Evolutionary conservation across 306 rosid species (phyloP), one percentile per base, ranked within the genome.

Genomic region (Quillaja saponaria): DNA sequence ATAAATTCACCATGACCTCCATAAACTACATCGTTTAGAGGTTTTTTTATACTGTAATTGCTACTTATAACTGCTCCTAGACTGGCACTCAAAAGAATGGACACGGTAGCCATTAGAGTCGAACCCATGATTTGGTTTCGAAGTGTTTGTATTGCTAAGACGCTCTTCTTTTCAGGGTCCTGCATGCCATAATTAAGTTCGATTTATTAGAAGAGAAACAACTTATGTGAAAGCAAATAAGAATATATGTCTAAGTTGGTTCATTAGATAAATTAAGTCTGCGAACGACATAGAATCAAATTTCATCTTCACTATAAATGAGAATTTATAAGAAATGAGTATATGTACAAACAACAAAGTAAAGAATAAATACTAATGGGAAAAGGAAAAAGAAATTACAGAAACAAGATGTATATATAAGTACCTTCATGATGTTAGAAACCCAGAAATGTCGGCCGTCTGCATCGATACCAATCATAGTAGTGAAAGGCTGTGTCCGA

Each of bases 391-490:
- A 25, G 31, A 4, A 25, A 25, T 25, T 25, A 4, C 2, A 25
- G 31, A 25, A 25, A n/a, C 3, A 25, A 25, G 2, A 2, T 4
- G 31, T 25, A 25, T 2, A 1, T 25, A 25, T 14, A 53, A 0
- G 10, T 71, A 88, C 95, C 96, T 81, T 76, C 48, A 80, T 75
- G 58, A 86, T 89, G 48, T 84, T 6, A 35, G 74, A 38, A 68
- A 89, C 82, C 91, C 95, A 84, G 10, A 63, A 84, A 54, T 87
- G 52, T 1, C 91, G 68, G 13, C 87, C 87, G 38, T 57, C 56
- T 35, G 80, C 79, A 14, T 90, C 80, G 46, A 81, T 82, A 37
- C 96, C 95, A n/a, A 82, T 71, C 78, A 80, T 75, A 46, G 96
- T 90, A 3, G 73, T 56, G 66, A 57, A 68, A 1, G 96, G 85